A percentile compares a stretch with the other conserved stretches of the same genome.
These are phyloP conservation scores for Heteromeles arbutifolia DNA, from an alignment of 306 rosid genomes.

Conservation along the genomic window DNA sequence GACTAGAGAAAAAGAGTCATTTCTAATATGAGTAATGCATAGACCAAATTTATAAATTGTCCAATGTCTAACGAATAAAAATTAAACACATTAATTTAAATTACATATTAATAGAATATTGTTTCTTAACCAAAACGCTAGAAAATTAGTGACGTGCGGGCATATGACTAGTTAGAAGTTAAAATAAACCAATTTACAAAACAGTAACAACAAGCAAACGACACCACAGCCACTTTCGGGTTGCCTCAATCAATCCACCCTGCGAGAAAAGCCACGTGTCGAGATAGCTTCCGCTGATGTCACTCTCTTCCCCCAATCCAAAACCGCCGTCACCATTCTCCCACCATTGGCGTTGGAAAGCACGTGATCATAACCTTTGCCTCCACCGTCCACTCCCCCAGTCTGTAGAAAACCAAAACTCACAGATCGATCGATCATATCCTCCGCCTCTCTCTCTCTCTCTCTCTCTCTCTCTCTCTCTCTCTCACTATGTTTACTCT, in stretches of 20 bases:
- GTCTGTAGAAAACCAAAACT: not conserved
- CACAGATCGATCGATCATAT: not conserved
- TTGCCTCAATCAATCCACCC: constrained; percentile 3
- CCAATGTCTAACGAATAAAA: too few species aligned
- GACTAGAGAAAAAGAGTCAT: too few species aligned
- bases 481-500: constrained; percentile 34
- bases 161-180: too few species aligned
- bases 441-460: not conserved
- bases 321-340: not conserved
- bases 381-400: not conserved
- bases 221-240: not conserved
- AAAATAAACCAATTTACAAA: not conserved
- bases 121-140: too few species aligned
- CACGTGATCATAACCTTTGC: constrained; percentile 7
- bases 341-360: not conserved
- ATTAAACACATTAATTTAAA: too few species aligned
- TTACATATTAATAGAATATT: too few species aligned
- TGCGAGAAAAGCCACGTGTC: constrained; percentile 1
- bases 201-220: not conserved
- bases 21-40: too few species aligned
- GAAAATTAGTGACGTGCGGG: too few species aligned
- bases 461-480: not conserved
- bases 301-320: not conserved
- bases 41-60: too few species aligned
- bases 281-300: not conserved